phyloP scores from a whole-genome alignment of 2,329 filamentous ascomycete species.

The Westerdykella ornata region DNA sequence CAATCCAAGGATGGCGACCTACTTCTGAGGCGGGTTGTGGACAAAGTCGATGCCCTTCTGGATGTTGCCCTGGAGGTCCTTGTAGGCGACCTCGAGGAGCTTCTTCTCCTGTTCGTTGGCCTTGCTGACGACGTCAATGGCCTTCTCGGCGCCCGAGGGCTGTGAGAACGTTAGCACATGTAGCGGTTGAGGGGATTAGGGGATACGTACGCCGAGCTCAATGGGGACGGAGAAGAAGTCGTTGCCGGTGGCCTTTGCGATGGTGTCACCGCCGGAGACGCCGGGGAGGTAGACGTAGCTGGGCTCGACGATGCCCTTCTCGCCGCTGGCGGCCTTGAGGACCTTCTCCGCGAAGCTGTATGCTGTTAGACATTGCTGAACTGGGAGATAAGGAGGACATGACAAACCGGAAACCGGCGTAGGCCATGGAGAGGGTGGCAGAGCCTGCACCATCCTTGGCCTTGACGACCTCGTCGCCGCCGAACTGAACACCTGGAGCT shows the following conservation, averaged over 20 bases:
- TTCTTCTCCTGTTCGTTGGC: slow-evolving; percentile 85
- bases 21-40: slow-evolving; percentile 62
- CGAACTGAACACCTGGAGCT: slow-evolving; percentile 71
- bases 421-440: slow-evolving; percentile 90
- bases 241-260: slow-evolving; percentile 71
- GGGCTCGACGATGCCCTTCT: slow-evolving; percentile 89
- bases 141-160: slow-evolving; percentile 81
- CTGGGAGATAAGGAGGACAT: neutral
- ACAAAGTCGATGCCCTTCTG: slow-evolving; percentile 87
- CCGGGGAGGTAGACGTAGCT: slow-evolving; percentile 94
- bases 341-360: slow-evolving; percentile 86
- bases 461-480: slow-evolving; percentile 94
- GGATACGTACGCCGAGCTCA: slow-evolving; percentile 76
- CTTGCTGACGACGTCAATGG: slow-evolving; percentile 66
- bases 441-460: slow-evolving; percentile 89
- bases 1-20: slow-evolving; percentile 12
- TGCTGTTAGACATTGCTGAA: slow-evolving; percentile 7
- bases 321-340: slow-evolving; percentile 78
- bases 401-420: slow-evolving; percentile 80
- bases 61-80: slow-evolving; percentile 87
- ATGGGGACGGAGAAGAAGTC: slow-evolving; percentile 97
- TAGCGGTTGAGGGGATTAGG: neutral
- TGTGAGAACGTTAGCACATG: slow-evolving; percentile 37
- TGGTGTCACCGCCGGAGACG: slow-evolving; percentile 76
- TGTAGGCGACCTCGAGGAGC: slow-evolving; percentile 67